phyloP scores from a whole-genome alignment of 2,329 filamentous ascomycete genomes.

The Epichloe gansuensis region DNA sequence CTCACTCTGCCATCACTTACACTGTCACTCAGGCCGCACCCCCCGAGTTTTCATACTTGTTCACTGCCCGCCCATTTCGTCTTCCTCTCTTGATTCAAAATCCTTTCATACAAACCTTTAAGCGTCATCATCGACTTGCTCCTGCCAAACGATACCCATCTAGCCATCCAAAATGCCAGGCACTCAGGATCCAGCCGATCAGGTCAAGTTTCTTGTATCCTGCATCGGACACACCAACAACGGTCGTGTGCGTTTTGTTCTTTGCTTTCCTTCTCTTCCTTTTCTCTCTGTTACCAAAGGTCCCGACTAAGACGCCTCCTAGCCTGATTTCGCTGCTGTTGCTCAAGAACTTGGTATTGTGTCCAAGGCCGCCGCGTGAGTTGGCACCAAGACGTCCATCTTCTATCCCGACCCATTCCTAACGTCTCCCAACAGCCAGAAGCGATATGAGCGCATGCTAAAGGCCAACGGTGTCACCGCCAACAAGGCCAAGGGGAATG shows the following conservation, averaged over 20 bases:
- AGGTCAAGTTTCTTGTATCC: conserved; percentile 52
- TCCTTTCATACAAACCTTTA: neutral
- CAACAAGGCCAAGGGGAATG: conserved; percentile 7
- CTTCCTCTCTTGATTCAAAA: neutral
- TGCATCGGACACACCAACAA: conserved; percentile 49
- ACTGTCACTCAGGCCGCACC: neutral
- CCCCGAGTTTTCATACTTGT: neutral
- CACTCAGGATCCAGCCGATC: conserved; percentile 33
- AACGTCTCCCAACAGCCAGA: conserved; percentile 34
- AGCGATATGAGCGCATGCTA: conserved; percentile 54
- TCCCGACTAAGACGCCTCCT: neutral
- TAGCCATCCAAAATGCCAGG: conserved; percentile 6
- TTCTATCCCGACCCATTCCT: neutral
- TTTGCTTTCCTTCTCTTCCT: neutral
- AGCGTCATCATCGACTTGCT: too few relatives aligned
- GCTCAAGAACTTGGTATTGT: conserved; percentile 50
- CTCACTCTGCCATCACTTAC: conserved; percentile 2
- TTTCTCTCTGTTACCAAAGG: neutral
- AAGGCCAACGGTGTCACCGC: conserved; percentile 39
- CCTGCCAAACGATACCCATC: neutral
- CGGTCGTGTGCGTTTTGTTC: conserved; percentile 38
- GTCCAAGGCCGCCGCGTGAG: conserved; percentile 58
- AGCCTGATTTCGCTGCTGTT: conserved; percentile 57
- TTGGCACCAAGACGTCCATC: conserved; percentile 10
- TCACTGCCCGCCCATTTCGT: neutral